Percentiles rank a stretch among this genome's conserved stretches.
These are phyloP conservation scores for Phytophthora constricta DNA, from an alignment of 352 stramenopile genomes.

Conservation along the genomic window DNA sequence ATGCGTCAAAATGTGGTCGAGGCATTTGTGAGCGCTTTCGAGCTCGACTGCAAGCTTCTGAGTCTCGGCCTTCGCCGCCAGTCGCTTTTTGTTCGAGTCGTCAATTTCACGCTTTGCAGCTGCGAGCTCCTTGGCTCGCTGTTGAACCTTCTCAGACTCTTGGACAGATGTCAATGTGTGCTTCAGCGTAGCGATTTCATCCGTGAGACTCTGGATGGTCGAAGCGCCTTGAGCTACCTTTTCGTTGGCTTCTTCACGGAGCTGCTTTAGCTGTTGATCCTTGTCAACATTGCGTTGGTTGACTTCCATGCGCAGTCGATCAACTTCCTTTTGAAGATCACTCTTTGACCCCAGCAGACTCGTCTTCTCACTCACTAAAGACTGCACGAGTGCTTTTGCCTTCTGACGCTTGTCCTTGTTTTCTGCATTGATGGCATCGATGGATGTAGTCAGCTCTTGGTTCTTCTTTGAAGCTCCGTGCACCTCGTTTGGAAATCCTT, in stretches of 20 bases:
- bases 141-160: constrained; percentile 75
- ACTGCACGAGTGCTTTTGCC: constrained; percentile 69
- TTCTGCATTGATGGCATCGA: constrained; percentile 59
- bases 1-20: constrained; percentile 60
- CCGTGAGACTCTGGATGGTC: constrained; percentile 58
- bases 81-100: constrained; percentile 81
- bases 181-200: constrained; percentile 69
- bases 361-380: constrained; percentile 73
- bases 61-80: constrained; percentile 82
- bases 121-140: constrained; percentile 70
- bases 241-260: constrained; percentile 65
- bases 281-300: constrained; percentile 82
- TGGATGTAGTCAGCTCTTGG: constrained; percentile 47
- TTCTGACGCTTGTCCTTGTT: constrained; percentile 77
- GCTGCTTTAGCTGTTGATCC: constrained; percentile 63
- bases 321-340: constrained; percentile 68
- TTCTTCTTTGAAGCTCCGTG: constrained; percentile 63
- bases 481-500: constrained; percentile 47
- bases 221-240: constrained; percentile 47
- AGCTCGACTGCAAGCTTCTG: constrained; percentile 82
- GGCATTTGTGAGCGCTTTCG: constrained; percentile 70
- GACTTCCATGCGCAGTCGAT: constrained; percentile 77
- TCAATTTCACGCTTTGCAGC: constrained; percentile 76
- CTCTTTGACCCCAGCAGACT: constrained; percentile 48
- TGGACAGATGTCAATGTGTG: constrained; percentile 63